phyloP scores from a whole-genome alignment of 805 yeast species.

The Lipomyces lipofer region DNA sequence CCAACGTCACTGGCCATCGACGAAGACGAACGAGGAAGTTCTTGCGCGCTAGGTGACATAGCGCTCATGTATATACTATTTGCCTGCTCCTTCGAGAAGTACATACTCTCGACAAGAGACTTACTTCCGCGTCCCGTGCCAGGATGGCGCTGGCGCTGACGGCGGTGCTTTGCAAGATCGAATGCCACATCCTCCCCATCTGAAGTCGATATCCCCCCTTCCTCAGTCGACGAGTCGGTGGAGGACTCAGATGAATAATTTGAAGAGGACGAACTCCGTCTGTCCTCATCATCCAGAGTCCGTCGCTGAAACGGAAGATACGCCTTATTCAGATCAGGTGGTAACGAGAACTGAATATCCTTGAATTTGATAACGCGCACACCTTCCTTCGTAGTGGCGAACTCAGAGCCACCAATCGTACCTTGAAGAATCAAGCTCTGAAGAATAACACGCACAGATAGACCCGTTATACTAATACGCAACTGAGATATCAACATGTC shows the following conservation, averaged over 20 bases:
- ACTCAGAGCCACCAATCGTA: constrained; percentile 9
- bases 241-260: constrained; percentile 18
- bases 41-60: constrained; percentile 46
- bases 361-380: constrained; percentile 32
- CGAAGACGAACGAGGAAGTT: neutral
- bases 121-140: constrained; percentile 19
- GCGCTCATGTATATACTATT: constrained; percentile 83
- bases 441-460: constrained; percentile 15
- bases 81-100: constrained; percentile 68
- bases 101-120: constrained; percentile 48
- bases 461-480: constrained; percentile 28
- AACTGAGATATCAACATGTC: constrained; percentile 43
- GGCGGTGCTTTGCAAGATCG: neutral
- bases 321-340: constrained; percentile 9
- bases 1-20: neutral
- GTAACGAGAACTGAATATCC: constrained; percentile 18
- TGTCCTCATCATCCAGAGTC: neutral
- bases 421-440: constrained; percentile 17
- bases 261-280: constrained; percentile 3
- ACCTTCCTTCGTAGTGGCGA: constrained; percentile 2
- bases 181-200: constrained; percentile 36
- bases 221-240: constrained; percentile 27
- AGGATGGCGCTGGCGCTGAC: neutral
- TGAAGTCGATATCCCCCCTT: constrained; percentile 38
- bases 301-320: constrained; percentile 7